A percentile compares a stretch with the other conserved stretches of the same genome.
phyloP scores from a whole-genome alignment of 306 rosid species.

The Ceratonia siliqua region DNA sequence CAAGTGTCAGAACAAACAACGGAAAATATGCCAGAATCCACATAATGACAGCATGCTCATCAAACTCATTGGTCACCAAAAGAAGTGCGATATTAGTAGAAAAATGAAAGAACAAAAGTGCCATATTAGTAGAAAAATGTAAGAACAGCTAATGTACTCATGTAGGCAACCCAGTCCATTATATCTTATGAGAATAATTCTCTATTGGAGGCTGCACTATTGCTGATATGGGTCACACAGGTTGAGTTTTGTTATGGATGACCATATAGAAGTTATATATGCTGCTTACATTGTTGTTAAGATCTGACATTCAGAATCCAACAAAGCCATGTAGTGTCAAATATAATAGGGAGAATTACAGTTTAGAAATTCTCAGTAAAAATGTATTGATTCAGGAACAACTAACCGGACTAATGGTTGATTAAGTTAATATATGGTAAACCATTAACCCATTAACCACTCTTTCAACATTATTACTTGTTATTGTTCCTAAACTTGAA shows the following conservation, averaged over 20 bases:
- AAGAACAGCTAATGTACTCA: not conserved
- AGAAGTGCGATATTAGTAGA: not conserved
- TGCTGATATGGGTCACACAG: not conserved
- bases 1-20: conserved; percentile 4
- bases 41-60: conserved; percentile 4
- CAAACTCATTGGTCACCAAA: not conserved
- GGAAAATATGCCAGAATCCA: conserved; percentile 9
- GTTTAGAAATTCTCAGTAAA: not conserved
- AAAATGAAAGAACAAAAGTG: not conserved
- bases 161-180: not conserved
- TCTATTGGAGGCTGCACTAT: not conserved
- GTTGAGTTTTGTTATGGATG: not conserved
- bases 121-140: not conserved
- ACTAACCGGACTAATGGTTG: not conserved
- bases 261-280: not conserved
- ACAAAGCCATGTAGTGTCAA: conserved; percentile 2
- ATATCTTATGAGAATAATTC: conserved; percentile 1
- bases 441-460: not conserved
- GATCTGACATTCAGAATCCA: not conserved
- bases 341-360: not conserved
- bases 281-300: conserved; percentile 6
- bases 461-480: not conserved
- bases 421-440: not conserved
- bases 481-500: not conserved
- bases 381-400: not conserved